Conservation (phyloP, 2,329 filamentous ascomycete species). For the Akanthomyces muscarius region DNA sequence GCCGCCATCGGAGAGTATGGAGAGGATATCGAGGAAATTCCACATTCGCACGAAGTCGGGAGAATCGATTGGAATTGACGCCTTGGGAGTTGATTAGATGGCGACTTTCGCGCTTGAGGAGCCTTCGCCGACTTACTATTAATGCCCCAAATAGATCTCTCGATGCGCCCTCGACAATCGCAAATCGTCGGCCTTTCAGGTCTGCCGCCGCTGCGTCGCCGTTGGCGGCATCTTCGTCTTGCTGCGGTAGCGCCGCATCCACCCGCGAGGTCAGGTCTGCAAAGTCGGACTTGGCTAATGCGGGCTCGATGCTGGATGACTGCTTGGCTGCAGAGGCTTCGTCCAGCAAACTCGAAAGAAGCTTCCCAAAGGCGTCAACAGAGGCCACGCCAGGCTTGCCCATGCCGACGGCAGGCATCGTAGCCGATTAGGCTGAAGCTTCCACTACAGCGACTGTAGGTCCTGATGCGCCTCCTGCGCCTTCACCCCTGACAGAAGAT, state of each 20-base stretch:
- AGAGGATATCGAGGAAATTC: constrained; percentile 91
- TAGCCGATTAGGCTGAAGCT: constrained; percentile 1
- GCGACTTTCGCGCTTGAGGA: constrained; percentile 20
- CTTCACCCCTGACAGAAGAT: neutral
- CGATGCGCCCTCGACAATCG: constrained; percentile 77
- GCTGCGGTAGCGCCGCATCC: constrained; percentile 30
- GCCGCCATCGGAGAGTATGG: constrained; percentile 79
- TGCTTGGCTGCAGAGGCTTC: constrained; percentile 58
- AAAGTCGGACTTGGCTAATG: constrained; percentile 67
- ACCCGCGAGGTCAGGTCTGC: constrained; percentile 45
- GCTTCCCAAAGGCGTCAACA: constrained; percentile 48
- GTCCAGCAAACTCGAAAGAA: constrained; percentile 55
- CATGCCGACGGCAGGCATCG: constrained; percentile 48
- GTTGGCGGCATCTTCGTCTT: constrained; percentile 27
- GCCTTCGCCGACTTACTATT: constrained; percentile 54
- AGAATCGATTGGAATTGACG: constrained; percentile 69
- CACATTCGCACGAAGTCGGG: constrained; percentile 79
- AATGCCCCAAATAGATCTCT: constrained; percentile 75
- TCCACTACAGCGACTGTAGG: neutral
- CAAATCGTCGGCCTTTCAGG: constrained; percentile 50
- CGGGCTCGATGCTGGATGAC: constrained; percentile 63
- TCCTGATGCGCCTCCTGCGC: neutral
- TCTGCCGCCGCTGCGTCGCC: constrained; percentile 38
- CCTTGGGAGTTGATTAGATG: constrained; percentile 48
- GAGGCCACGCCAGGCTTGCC: constrained; percentile 47